Conservation (phyloP, 179 eudicot genomes). For the Heliamphora pulchella region DNA sequence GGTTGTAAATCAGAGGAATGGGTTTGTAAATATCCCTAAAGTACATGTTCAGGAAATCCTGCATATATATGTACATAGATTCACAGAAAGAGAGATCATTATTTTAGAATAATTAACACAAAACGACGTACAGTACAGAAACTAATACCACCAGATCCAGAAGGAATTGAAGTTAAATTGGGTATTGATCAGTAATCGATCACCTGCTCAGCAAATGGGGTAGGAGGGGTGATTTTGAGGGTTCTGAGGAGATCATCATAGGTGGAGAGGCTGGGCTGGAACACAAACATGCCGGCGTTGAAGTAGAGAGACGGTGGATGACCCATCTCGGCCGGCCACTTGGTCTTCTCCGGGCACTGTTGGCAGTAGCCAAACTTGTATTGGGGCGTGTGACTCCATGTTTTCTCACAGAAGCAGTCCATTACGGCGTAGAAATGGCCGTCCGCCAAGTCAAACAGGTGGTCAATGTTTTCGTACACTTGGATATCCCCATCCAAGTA, state of each 20-base stretch:
- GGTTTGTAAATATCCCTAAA: slow-evolving; percentile 25
- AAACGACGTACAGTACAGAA: no score
- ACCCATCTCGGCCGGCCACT: slow-evolving; percentile 20
- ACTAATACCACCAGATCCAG: no score
- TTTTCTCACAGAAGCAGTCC: slow-evolving; percentile 29
- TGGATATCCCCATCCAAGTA: slow-evolving; percentile 31
- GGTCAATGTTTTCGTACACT: slow-evolving; percentile 25
- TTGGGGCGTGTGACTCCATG: slow-evolving; percentile 24
- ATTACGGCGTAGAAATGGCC: slow-evolving; percentile 26
- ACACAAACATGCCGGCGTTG: slow-evolving; percentile 30
- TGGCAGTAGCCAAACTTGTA: slow-evolving; percentile 26
- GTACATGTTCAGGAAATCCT: slow-evolving; percentile 29
- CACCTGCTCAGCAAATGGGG: slow-evolving; percentile 30
- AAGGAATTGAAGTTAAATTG: no score
- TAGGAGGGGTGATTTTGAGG: slow-evolving; percentile 18
- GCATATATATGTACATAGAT: background rate
- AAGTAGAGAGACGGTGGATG: slow-evolving; percentile 22
- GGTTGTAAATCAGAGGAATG: slow-evolving; percentile 23
- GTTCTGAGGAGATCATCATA: slow-evolving; percentile 19
- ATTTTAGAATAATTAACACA: no score
- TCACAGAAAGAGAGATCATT: no score
- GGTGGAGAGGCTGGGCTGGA: slow-evolving; percentile 22
- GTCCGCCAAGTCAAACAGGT: slow-evolving; percentile 22
- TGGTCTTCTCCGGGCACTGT: slow-evolving; percentile 22
- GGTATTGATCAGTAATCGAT: no score